Evolutionary conservation across 1,284 basidiomycete species (phyloP).

Genomic region (Trametes sp.): DNA sequence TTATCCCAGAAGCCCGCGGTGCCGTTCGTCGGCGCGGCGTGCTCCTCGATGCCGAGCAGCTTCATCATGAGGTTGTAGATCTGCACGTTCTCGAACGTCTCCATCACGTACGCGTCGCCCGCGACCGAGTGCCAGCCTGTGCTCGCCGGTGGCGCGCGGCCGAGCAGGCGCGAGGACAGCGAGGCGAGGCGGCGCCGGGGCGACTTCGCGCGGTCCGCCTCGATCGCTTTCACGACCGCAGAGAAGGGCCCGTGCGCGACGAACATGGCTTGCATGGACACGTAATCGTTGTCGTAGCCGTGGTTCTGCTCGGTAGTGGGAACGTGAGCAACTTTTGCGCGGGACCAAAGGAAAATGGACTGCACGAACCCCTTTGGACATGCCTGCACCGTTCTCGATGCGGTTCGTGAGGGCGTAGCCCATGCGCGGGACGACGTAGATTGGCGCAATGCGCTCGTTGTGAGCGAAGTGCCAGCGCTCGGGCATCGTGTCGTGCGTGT

Average conservation of each 20-base stretch:
- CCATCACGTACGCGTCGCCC: constrained; percentile 74
- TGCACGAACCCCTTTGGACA: constrained; percentile 77
- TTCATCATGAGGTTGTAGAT: constrained; percentile 85
- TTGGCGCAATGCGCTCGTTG: constrained; percentile 81
- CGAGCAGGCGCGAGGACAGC: constrained; percentile 44
- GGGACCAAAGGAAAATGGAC: constrained; percentile 2
- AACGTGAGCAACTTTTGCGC: background rate
- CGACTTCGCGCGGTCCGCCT: constrained; percentile 42
- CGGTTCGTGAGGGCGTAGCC: constrained; percentile 77
- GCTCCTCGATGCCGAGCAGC: constrained; percentile 69
- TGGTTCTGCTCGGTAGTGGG: constrained; percentile 61
- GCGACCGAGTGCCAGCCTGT: constrained; percentile 75
- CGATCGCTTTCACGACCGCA: constrained; percentile 64
- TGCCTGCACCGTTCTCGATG: constrained; percentile 65
- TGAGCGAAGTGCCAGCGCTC: constrained; percentile 77
- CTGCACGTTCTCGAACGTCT: constrained; percentile 85
- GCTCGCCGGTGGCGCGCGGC: too few species aligned
- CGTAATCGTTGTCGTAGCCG: constrained; percentile 81
- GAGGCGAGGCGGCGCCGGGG: constrained; percentile 24
- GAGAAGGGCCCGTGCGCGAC: constrained; percentile 90
- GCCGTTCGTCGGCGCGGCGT: constrained; percentile 76
- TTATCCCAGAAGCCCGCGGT: constrained; percentile 82
- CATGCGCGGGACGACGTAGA: constrained; percentile 85
- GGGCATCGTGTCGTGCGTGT: constrained; percentile 84
- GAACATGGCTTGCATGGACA: constrained; percentile 89